These are phyloP conservation scores for Pelargonium myrrhifolium DNA, from an alignment of 441 rosid species.

Conservation along the genomic window DNA sequence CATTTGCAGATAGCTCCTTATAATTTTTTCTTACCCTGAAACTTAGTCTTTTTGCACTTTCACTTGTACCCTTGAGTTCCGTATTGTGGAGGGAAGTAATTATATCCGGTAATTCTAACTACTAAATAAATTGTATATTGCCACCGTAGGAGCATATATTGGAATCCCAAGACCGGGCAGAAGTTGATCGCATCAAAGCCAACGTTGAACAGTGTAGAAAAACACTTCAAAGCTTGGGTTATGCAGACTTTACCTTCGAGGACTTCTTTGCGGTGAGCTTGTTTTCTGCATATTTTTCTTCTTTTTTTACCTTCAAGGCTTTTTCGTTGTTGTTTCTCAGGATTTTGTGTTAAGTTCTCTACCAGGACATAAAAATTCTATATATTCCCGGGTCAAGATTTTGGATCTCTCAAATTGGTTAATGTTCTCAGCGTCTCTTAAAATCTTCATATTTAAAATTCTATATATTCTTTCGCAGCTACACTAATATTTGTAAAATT, in stretches of 20 bases:
- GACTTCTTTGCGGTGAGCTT: slow-evolving; percentile 78
- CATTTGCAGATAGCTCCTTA: too few species aligned
- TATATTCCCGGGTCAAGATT: neutral
- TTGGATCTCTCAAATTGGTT: neutral
- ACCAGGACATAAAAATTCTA: neutral
- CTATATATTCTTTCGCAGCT: neutral
- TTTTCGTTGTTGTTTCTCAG: neutral
- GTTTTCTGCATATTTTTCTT: slow-evolving; percentile 1
- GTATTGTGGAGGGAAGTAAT: slow-evolving; percentile 16
- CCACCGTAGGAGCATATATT: slow-evolving; percentile 56
- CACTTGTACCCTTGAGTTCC: slow-evolving; percentile 1
- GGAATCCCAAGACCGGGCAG: slow-evolving; percentile 64
- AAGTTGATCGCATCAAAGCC: slow-evolving; percentile 63
- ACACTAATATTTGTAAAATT: slow-evolving; percentile 11
- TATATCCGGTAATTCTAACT: slow-evolving; percentile 10
- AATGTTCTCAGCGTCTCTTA: neutral
- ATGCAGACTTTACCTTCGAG: slow-evolving; percentile 85
- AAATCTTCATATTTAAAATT: neutral
- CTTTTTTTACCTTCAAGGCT: neutral
- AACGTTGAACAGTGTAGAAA: slow-evolving; percentile 54
- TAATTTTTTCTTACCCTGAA: too few species aligned
- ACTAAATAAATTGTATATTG: slow-evolving; percentile 10
- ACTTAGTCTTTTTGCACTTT: slow-evolving; percentile 1
- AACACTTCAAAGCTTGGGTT: slow-evolving; percentile 74
- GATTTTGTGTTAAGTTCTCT: neutral